Evolutionary conservation across 225 moss, liverwort and hornwort genomes (phyloP), one percentile per base, ranked within the genome.

Genomic region (Pseudoscleropodium purum): DNA sequence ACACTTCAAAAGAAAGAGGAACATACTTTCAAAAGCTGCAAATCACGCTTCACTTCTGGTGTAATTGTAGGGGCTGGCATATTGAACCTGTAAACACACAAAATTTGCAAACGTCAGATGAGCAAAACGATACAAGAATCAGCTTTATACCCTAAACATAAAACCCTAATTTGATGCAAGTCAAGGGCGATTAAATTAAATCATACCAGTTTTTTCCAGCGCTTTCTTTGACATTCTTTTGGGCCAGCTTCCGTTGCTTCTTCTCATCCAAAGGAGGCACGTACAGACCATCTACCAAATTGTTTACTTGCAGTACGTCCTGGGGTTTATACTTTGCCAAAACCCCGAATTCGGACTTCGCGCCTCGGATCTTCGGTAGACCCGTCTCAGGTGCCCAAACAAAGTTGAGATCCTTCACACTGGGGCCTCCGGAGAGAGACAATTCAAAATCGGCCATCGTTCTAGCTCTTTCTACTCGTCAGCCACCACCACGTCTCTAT

Each of bases 31-130:
- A 99, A 81, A 43, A 99, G 94, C 87, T 99, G 96, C 74, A 99
- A 82, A 89, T 99, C 96, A 85, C 95, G 95, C 88, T 94, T 96
- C 83, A 96, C 63, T 91, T 96, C 96, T 18, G 95, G 94, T 25
- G 97, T 99, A 47, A 96, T 64, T 2, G 94, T 96, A 14, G 96
- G 88, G 29, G 95, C 95, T 34, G 96, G 95, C 99, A 99, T 96
- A 78, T 96, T 91, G 75, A 96, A 96, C 95, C 95, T 95, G 90
- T 62, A 80, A 74, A 79, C 41, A n/a, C 62, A 90, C 57, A 59
- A 59, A 81, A 45, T 56, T 69, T 33, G 60, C 25, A 85, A 73
- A 41, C 41, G 25, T 73, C 74, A 82, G 45, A 37, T 43, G 64
- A 65, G 27, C 18, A 24, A 73, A 45, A 61, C 81, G 30, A 56